Percentiles rank a stretch among this genome's conserved stretches.
Conservation (phyloP, 371 early-diverging fungal genomes). For the Coemansia sp. region DNA sequence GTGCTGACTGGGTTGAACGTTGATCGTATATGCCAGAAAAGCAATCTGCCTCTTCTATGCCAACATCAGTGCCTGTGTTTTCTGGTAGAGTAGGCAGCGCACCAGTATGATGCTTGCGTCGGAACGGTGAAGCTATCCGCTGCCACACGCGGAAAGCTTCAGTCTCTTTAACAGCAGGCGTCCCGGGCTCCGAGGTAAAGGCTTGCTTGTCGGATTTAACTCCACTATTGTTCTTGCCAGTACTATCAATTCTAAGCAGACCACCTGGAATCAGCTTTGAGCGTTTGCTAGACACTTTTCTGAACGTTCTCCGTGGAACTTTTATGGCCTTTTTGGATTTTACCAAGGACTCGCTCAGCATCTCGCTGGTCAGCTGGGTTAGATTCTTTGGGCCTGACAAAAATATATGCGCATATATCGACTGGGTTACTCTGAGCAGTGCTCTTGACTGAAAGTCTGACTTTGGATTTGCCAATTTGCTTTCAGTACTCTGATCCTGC, state of each 20-base stretch:
- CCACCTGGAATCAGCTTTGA: background rate
- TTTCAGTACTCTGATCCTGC: constrained; percentile 10
- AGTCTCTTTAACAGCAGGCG: background rate
- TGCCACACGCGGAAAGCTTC: constrained; percentile 8
- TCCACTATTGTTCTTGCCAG: background rate
- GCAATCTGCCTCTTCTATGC: background rate
- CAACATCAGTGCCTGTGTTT: background rate
- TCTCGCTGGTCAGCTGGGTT: constrained; percentile 7
- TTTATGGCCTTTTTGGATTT: background rate
- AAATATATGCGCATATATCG: constrained; percentile 20
- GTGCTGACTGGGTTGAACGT: background rate
- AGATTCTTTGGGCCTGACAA: constrained; percentile 19
- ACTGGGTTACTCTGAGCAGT: constrained; percentile 6
- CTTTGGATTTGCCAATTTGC: background rate
- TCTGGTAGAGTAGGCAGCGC: background rate
- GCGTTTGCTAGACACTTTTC: background rate
- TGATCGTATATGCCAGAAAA: background rate
- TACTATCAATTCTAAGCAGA: background rate
- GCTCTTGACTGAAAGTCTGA: constrained; percentile 1
- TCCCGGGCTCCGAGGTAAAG: background rate
- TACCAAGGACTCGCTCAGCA: constrained; percentile 1
- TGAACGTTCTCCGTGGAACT: background rate
- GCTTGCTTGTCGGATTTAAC: background rate
- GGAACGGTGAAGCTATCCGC: constrained; percentile 16
- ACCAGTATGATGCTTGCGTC: constrained; percentile 1